These are phyloP conservation scores for Solanum ossicruentum DNA, from an alignment of 257 asterid species.

Conservation along the genomic window DNA sequence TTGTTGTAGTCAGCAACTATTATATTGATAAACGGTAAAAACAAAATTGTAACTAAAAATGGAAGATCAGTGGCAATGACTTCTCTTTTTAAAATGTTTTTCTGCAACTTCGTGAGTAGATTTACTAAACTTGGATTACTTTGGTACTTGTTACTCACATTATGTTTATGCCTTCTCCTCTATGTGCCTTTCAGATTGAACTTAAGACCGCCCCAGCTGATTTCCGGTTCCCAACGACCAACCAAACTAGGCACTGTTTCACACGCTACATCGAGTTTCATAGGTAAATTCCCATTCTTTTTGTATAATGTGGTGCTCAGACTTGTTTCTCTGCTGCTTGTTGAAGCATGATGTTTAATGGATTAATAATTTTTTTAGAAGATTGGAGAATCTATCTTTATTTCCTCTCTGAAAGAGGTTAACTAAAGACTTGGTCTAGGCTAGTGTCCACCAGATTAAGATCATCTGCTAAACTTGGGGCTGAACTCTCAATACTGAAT, in stretches of 20 bases:
- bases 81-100: not conserved
- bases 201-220: slow-evolving; percentile 91
- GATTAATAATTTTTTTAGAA: not conserved
- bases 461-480: not conserved
- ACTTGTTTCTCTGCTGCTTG: not conserved
- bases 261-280: slow-evolving; percentile 90
- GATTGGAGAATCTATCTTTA: not conserved
- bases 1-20: not conserved
- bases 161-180: not conserved
- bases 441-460: not conserved
- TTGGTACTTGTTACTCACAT: not conserved
- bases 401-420: not conserved
- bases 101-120: not conserved
- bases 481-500: not conserved
- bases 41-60: not conserved
- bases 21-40: not conserved
- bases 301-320: not conserved
- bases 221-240: slow-evolving; percentile 93
- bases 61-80: not conserved
- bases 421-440: not conserved
- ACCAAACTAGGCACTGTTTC: slow-evolving; percentile 92
- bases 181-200: slow-evolving; percentile 40
- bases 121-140: not conserved
- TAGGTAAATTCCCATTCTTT: slow-evolving; percentile 26
- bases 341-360: not conserved